phyloP scores from a whole-genome alignment of 371 early-diverging fungal species.

The Synchytrium microbalum region DNA sequence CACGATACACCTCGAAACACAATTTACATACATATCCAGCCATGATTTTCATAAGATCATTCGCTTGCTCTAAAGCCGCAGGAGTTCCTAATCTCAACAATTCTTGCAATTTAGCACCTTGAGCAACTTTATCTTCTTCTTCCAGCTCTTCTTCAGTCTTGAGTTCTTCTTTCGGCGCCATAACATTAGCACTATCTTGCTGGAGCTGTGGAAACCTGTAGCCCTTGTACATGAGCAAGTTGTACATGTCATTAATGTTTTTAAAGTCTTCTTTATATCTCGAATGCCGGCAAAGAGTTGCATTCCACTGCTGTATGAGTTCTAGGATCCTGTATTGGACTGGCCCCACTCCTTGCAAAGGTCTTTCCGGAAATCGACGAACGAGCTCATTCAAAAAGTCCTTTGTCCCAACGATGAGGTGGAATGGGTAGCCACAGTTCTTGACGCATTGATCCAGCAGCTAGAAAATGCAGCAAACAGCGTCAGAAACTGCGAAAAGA shows the following conservation, averaged over 20 bases:
- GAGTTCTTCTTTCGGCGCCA: constrained; percentile 27
- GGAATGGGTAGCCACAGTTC: constrained; percentile 94
- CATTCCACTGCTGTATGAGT: constrained; percentile 86
- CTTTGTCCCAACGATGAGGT: constrained; percentile 83
- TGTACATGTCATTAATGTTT: constrained; percentile 87
- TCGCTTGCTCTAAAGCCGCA: constrained; percentile 86
- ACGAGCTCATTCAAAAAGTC: constrained; percentile 93
- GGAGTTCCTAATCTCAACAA: constrained; percentile 87
- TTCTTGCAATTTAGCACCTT: constrained; percentile 93
- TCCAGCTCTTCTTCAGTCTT: constrained; percentile 88
- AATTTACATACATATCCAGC: constrained; percentile 81
- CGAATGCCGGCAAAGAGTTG: constrained; percentile 69
- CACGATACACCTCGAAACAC: too few relatives aligned
- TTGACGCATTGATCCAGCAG: constrained; percentile 89
- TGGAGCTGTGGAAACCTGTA: constrained; percentile 76
- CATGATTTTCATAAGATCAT: constrained; percentile 92
- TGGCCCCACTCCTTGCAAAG: constrained; percentile 23
- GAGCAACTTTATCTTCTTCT: constrained; percentile 80
- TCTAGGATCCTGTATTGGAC: constrained; percentile 80
- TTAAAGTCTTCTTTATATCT: constrained; percentile 81
- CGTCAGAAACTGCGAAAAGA: too few relatives aligned
- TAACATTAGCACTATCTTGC: constrained; percentile 26
- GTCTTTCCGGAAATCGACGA: constrained; percentile 78
- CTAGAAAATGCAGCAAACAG: constrained; percentile 24
- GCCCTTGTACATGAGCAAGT: constrained; percentile 71